Evolutionary conservation across 768 basidiomycete genomes (phyloP).

Genomic region (Tephrocybe rancida): DNA sequence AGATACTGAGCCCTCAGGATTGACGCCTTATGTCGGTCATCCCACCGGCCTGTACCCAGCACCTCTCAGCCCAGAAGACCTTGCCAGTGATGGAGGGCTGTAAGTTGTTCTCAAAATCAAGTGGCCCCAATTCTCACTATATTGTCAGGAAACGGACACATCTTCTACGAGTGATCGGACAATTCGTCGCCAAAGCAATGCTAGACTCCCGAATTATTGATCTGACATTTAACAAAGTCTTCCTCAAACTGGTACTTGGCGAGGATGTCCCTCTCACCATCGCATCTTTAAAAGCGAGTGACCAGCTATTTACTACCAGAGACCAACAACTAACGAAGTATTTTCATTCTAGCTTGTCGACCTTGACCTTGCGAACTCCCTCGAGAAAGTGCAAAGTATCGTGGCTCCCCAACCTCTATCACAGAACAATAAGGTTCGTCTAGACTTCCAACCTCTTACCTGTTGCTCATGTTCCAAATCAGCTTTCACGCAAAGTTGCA

Average conservation of each 20-base stretch:
- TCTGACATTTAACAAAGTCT: slow-evolving; percentile 92
- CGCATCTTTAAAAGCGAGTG: slow-evolving; percentile 74
- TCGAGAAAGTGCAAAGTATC: slow-evolving; percentile 77
- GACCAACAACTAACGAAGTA: slow-evolving; percentile 12
- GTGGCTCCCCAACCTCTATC: slow-evolving; percentile 43
- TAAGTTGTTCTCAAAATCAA: slow-evolving; percentile 34
- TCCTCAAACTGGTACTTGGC: slow-evolving; percentile 87
- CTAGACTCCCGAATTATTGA: slow-evolving; percentile 98
- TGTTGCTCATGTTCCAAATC: slow-evolving; percentile 6
- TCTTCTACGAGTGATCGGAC: slow-evolving; percentile 88
- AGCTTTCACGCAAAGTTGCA: slow-evolving; percentile 60
- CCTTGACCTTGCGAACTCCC: slow-evolving; percentile 79
- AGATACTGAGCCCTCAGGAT: slow-evolving; percentile 67
- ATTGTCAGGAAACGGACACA: slow-evolving; percentile 74
- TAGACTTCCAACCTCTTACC: neutral
- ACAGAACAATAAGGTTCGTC: slow-evolving; percentile 57
- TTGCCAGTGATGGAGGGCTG: slow-evolving; percentile 75
- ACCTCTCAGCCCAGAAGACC: slow-evolving; percentile 72
- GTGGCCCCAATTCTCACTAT: neutral
- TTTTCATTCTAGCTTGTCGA: slow-evolving; percentile 71
- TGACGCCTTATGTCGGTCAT: slow-evolving; percentile 78
- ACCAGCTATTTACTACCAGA: neutral
- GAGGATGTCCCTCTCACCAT: slow-evolving; percentile 85
- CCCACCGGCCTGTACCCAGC: slow-evolving; percentile 87
- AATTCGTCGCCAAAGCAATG: slow-evolving; percentile 97